Base-by-base conservation (phyloP, 257 asterid genomes). In the Thymus quinquecostatus region DNA sequence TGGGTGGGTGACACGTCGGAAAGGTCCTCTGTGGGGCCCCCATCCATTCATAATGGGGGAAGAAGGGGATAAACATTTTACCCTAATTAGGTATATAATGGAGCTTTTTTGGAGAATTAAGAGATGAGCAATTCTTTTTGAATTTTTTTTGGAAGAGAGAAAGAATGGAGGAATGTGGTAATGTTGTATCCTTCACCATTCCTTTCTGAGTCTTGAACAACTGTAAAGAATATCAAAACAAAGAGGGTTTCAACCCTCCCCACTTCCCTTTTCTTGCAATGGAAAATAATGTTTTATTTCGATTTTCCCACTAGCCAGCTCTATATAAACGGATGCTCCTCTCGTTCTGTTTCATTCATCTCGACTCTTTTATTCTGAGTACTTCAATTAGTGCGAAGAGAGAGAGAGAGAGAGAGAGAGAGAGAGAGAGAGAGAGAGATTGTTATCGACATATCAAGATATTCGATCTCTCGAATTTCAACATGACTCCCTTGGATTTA, bases 1-100 rank as follows among this genome's bases (percentile, higher is more conserved):
- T 77, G 75, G 84, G 86, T 82, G 86, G 84, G 82, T 57, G 82
- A 77, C 86, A 82, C 86, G 69, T 82, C 82, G 66, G 79, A 79
- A 69, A 66, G 78, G 54, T 2, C 43, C 49, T 38, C 1, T 3
- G 5, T 50, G 73, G 79, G 69, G 5, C 82, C 81, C 71, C 51
- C 30, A 7, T 11, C 8, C 30, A 0, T 40, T 57, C 73, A 60
- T 45, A 54, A 61, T 73, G 49, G 40, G 27, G 40, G 21, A 58
- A 21, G 45, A 36, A 36, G 55, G 44, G 55, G 44, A 74, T 68
- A 36, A 65, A 33, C 43, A 64, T 70, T 56, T 34, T 64, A 61
- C 69, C 83, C 77, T 51, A 57, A 75, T 72, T 71, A 60, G 75
- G 77, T 70, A 21, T 60, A 70, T 69, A 82, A 66, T 78, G 78